phyloP scores from a whole-genome alignment of 805 yeast species.

The Suhomyces sp. region DNA sequence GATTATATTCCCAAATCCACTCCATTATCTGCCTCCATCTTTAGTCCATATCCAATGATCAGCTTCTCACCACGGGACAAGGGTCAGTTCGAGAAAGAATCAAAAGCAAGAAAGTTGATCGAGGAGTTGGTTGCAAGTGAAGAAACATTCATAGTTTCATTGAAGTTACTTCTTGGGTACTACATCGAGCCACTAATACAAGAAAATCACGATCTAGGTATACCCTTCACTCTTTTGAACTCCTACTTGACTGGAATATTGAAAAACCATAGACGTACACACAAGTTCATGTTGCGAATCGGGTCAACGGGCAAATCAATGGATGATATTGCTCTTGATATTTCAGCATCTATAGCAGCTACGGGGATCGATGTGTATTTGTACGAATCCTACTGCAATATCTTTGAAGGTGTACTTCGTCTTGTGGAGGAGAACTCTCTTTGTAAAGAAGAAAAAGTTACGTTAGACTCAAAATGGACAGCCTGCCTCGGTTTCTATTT shows the following conservation, averaged over 20 bases:
- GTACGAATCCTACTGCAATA: constrained; percentile 35
- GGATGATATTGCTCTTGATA: neutral
- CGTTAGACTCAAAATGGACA: constrained; percentile 18
- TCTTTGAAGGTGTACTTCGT: constrained; percentile 32
- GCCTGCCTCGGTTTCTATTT: constrained; percentile 33
- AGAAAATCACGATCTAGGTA: neutral
- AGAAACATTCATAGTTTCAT: constrained; percentile 43
- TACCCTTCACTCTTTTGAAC: constrained; percentile 1
- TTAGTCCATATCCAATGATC: constrained; percentile 22
- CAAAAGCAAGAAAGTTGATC: constrained; percentile 26
- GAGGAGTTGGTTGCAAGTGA: constrained; percentile 54
- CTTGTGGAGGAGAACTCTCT: constrained; percentile 27
- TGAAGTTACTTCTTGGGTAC: constrained; percentile 42
- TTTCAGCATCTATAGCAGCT: neutral
- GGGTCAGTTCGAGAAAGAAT: constrained; percentile 1
- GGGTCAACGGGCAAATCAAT: neutral
- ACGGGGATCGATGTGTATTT: constrained; percentile 23
- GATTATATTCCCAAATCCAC: too few species aligned
- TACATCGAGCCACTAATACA: constrained; percentile 41
- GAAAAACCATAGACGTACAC: constrained; percentile 28
- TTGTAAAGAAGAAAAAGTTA: constrained; percentile 4
- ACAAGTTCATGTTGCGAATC: neutral
- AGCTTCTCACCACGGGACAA: constrained; percentile 19
- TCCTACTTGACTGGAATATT: constrained; percentile 3
- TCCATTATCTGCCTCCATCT: too few species aligned